Percentiles rank a stretch among this genome's conserved stretches.
Conservation (phyloP, 352 stramenopile species). For the Globisporangium lucens region DNA sequence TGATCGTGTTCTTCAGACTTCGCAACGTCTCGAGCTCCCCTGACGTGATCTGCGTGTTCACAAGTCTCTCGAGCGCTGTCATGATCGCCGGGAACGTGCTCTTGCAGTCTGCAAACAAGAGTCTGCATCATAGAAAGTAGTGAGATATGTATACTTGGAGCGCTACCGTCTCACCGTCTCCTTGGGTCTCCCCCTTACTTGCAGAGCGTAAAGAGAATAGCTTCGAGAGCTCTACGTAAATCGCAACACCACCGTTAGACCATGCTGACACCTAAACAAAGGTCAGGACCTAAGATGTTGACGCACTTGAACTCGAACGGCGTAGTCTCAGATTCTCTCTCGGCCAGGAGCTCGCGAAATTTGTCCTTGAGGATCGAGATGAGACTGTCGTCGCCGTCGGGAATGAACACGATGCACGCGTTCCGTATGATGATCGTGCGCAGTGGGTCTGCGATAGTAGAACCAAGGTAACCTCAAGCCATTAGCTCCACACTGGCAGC, state of each 20-base stretch:
- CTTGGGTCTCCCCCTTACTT: slow-evolving; percentile 17
- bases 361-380: slow-evolving; percentile 39
- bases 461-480: no score
- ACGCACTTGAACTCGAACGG: slow-evolving; percentile 46
- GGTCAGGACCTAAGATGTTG: neutral
- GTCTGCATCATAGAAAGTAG: neutral
- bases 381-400: slow-evolving; percentile 41
- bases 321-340: slow-evolving; percentile 14
- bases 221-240: slow-evolving; percentile 35
- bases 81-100: slow-evolving; percentile 11
- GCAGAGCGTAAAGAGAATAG: slow-evolving; percentile 25
- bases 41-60: slow-evolving; percentile 17
- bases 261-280: neutral
- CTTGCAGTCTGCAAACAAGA: slow-evolving; percentile 16
- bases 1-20: slow-evolving; percentile 34
- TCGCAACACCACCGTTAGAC: neutral
- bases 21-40: slow-evolving; percentile 27
- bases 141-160: no score
- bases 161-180: no score
- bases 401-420: slow-evolving; percentile 38
- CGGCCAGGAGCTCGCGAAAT: slow-evolving; percentile 26
- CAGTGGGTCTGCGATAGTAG: slow-evolving; percentile 31
- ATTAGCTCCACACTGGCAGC: no score
- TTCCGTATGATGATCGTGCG: slow-evolving; percentile 44
- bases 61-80: slow-evolving; percentile 18